These are phyloP conservation scores for Brassica hybrid DNA, from an alignment of 441 rosid genomes.

Conservation along the genomic window DNA sequence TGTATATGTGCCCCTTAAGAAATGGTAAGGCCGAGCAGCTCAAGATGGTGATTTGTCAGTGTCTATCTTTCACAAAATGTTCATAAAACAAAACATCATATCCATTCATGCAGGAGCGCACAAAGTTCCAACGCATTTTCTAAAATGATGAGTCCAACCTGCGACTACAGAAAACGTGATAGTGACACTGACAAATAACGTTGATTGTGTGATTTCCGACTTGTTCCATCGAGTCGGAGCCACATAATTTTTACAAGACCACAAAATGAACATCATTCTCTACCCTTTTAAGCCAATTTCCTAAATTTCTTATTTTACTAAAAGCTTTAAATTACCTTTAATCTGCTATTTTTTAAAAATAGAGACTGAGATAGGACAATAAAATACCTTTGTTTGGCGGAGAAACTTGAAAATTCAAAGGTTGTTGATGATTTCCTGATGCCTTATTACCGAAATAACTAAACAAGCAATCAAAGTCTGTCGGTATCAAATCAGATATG, in stretches of 20 bases:
- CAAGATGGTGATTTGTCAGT: not conserved
- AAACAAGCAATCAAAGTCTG: not conserved
- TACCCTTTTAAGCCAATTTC: not conserved
- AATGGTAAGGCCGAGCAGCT: not conserved
- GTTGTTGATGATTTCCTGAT: constrained; percentile 20
- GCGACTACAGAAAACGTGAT: too few species aligned
- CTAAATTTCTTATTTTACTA: not conserved
- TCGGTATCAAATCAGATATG: constrained; percentile 21
- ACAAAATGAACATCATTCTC: constrained; percentile 16
- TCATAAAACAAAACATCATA: not conserved
- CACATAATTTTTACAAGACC: not conserved
- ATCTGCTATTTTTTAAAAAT: not conserved
- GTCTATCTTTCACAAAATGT: not conserved
- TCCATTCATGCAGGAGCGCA: not conserved
- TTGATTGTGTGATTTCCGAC: not conserved
- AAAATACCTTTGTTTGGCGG: constrained; percentile 4
- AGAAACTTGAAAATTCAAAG: constrained; percentile 8
- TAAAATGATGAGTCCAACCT: too few species aligned
- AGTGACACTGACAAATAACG: constrained; percentile 10
- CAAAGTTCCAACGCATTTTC: not conserved
- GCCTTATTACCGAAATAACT: not conserved
- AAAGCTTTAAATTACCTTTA: not conserved
- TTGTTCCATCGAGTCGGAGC: not conserved
- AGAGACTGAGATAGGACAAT: not conserved
- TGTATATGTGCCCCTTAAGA: too few species aligned